Evolutionary conservation across 805 yeast genomes (phyloP).

Genomic region (Pichia occidentalis): DNA sequence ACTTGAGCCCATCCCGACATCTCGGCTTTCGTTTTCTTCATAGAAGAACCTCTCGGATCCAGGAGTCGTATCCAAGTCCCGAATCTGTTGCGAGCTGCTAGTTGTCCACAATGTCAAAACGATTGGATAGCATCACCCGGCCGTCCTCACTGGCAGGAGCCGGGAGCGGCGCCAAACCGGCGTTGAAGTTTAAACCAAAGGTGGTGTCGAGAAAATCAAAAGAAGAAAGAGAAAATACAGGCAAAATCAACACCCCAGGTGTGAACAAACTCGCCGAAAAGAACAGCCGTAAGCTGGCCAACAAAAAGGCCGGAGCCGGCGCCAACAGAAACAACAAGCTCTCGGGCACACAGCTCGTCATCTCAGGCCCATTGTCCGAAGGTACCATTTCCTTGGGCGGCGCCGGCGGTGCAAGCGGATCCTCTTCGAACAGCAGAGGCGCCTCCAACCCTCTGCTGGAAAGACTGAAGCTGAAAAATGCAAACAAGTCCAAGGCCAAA

Average conservation of each 20-base stretch:
- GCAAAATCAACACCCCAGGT: slow-evolving; percentile 42
- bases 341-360: slow-evolving; percentile 53
- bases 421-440: slow-evolving; percentile 6
- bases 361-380: slow-evolving; percentile 68
- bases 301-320: slow-evolving; percentile 19
- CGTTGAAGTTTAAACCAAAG: slow-evolving; percentile 78
- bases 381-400: slow-evolving; percentile 47
- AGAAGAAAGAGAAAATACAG: slow-evolving; percentile 71
- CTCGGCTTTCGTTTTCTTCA: too few species aligned
- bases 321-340: slow-evolving; percentile 27
- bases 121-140: slow-evolving; percentile 36
- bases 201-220: slow-evolving; percentile 77
- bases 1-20: too few species aligned
- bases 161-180: slow-evolving; percentile 34
- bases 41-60: too few species aligned
- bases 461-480: slow-evolving; percentile 13
- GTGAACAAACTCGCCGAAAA: slow-evolving; percentile 28
- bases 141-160: slow-evolving; percentile 14
- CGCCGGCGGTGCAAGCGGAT: too few species aligned
- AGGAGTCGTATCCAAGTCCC: too few species aligned
- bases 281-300: not conserved
- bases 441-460: slow-evolving; percentile 35
- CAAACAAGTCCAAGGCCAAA: slow-evolving; percentile 6
- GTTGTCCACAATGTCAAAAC: slow-evolving; percentile 19
- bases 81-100: too few species aligned